Evolutionary conservation across 441 rosid genomes (phyloP).

Genomic region (Eruca vesicaria): DNA sequence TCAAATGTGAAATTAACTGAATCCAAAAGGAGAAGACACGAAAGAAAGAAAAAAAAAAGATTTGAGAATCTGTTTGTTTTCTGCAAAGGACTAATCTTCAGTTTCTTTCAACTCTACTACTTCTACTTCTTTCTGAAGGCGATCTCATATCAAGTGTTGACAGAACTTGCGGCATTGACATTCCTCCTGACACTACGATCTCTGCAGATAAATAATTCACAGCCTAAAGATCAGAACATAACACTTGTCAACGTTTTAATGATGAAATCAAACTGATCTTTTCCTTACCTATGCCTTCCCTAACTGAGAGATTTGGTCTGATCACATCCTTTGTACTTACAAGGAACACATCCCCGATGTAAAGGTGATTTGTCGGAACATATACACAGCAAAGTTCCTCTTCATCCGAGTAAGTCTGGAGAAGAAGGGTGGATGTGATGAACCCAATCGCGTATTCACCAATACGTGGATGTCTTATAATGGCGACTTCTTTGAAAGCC

Average conservation of each 20-base stretch:
- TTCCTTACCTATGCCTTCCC: constrained; percentile 94
- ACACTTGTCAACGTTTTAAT: background rate
- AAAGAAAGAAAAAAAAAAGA: background rate
- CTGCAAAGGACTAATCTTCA: constrained; percentile 36
- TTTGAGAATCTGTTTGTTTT: background rate
- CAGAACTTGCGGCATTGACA: constrained; percentile 97
- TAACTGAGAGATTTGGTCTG: constrained; percentile 91
- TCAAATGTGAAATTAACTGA: constrained; percentile 25
- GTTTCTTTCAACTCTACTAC: constrained; percentile 55
- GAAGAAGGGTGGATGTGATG: constrained; percentile 82
- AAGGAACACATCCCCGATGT: constrained; percentile 92
- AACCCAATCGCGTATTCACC: constrained; percentile 99
- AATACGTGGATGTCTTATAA: constrained; percentile 92
- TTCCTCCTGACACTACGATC: constrained; percentile 94
- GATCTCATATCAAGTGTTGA: constrained; percentile 59
- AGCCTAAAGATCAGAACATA: background rate
- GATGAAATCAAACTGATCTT: background rate
- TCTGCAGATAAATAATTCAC: constrained; percentile 45
- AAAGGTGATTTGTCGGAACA: constrained; percentile 97
- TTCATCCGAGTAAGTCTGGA: constrained; percentile 86
- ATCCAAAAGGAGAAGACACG: background rate
- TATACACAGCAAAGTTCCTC: constrained; percentile 95
- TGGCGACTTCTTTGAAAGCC: constrained; percentile 98
- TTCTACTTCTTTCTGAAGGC: constrained; percentile 65
- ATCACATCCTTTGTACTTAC: constrained; percentile 80